phyloP scores from a whole-genome alignment of 805 yeast genomes.

The Candida morakotiae region DNA sequence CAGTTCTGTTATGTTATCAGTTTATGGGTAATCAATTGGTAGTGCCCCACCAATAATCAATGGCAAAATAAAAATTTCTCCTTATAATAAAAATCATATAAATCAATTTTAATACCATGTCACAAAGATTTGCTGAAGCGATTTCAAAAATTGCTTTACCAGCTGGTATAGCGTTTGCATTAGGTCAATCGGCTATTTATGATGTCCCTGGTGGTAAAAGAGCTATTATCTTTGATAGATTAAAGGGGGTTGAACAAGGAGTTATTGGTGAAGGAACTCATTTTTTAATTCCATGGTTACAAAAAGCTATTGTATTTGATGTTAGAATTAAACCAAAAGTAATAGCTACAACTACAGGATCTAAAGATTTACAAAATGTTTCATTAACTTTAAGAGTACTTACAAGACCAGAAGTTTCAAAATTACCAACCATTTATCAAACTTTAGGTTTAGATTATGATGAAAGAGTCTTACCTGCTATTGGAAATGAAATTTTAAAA shows the following conservation, averaged over 20 bases:
- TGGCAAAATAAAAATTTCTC: slow-evolving; percentile 2
- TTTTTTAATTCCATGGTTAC: slow-evolving; percentile 93
- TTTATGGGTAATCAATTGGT: too few relatives aligned
- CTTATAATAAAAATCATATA: neutral
- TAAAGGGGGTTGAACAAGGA: slow-evolving; percentile 80
- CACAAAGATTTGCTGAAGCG: slow-evolving; percentile 33
- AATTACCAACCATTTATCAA: slow-evolving; percentile 85
- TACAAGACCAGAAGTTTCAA: slow-evolving; percentile 86
- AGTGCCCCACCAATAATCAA: neutral
- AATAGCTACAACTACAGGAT: slow-evolving; percentile 92
- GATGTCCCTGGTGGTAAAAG: slow-evolving; percentile 96
- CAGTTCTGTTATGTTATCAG: too few relatives aligned
- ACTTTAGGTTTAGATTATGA: slow-evolving; percentile 91
- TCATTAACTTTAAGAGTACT: slow-evolving; percentile 87
- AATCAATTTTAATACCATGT: slow-evolving; percentile 15
- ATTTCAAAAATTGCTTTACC: slow-evolving; percentile 59
- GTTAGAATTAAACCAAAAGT: slow-evolving; percentile 94
- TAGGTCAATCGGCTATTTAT: slow-evolving; percentile 79
- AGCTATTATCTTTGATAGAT: slow-evolving; percentile 92
- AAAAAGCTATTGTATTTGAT: slow-evolving; percentile 83
- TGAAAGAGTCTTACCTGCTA: slow-evolving; percentile 88
- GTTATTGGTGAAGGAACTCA: slow-evolving; percentile 97
- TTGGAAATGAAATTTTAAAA: slow-evolving; percentile 87
- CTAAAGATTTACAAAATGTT: slow-evolving; percentile 95
- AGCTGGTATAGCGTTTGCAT: slow-evolving; percentile 61